A percentile compares a stretch with the other conserved stretches of the same genome.
Evolutionary conservation across 768 basidiomycete genomes (phyloP).

Genomic region (Russula earlei): DNA sequence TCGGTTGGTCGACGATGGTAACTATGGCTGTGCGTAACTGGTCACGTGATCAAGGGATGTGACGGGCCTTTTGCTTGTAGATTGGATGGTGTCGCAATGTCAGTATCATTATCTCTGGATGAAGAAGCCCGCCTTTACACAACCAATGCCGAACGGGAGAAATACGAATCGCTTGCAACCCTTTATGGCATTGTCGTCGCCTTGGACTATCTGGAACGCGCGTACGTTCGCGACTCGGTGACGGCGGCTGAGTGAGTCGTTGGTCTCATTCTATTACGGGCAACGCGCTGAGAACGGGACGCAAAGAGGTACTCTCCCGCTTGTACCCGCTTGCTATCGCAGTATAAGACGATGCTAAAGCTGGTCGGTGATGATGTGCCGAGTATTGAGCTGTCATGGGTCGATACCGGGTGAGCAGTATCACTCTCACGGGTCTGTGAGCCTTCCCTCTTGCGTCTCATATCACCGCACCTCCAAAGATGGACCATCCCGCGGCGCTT

Average conservation of each 20-base stretch:
- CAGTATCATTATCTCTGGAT: slow-evolving; percentile 52
- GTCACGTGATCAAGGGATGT: too few relatives aligned
- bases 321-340: slow-evolving; percentile 86
- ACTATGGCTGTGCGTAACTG: too few relatives aligned
- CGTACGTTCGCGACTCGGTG: slow-evolving; percentile 90
- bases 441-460: background rate
- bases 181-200: slow-evolving; percentile 87
- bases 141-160: slow-evolving; percentile 83
- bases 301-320: slow-evolving; percentile 87
- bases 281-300: slow-evolving; percentile 27
- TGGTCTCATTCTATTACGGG: background rate
- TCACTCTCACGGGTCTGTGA: background rate
- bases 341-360: slow-evolving; percentile 96
- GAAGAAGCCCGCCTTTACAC: slow-evolving; percentile 88
- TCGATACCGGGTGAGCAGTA: slow-evolving; percentile 47
- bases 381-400: slow-evolving; percentile 82
- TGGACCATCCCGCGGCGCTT: slow-evolving; percentile 89
- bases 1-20: too few relatives aligned
- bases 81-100: slow-evolving; percentile 25
- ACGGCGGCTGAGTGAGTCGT: slow-evolving; percentile 76
- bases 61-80: too few relatives aligned
- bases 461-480: slow-evolving; percentile 34
- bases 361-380: slow-evolving; percentile 85
- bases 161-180: slow-evolving; percentile 78
- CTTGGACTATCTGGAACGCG: slow-evolving; percentile 90